Evolutionary conservation across 805 yeast species (phyloP).

Genomic region (Kluyveromyces starmeri): DNA sequence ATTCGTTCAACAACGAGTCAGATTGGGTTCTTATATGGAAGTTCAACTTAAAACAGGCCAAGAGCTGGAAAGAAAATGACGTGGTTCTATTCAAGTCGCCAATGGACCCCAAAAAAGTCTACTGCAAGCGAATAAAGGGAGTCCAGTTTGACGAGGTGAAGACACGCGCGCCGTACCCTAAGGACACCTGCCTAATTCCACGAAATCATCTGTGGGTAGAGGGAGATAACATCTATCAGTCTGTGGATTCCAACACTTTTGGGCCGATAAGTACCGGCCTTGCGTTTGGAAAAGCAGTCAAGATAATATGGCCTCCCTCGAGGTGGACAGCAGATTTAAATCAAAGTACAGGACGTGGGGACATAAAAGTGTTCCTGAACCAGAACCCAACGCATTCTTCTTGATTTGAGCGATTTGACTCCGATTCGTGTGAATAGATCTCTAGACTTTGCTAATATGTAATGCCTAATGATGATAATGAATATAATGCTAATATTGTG

Average conservation of each 20-base stretch:
- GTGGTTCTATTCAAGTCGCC: constrained; percentile 76
- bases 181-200: constrained; percentile 53
- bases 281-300: constrained; percentile 65
- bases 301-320: constrained; percentile 60
- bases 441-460: no score
- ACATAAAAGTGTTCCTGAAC: constrained; percentile 7
- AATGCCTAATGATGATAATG: no score
- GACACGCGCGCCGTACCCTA: constrained; percentile 58
- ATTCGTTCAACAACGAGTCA: constrained; percentile 29
- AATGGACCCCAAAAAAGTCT: constrained; percentile 60
- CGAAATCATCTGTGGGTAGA: constrained; percentile 87
- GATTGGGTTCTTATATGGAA: constrained; percentile 69
- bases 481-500: no score
- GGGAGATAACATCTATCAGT: constrained; percentile 76
- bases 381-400: no score
- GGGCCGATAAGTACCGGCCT: constrained; percentile 84
- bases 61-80: constrained; percentile 50
- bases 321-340: constrained; percentile 37
- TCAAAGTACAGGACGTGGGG: constrained; percentile 18
- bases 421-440: no score
- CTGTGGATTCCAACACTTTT: constrained; percentile 77
- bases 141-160: constrained; percentile 59
- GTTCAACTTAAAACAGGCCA: constrained; percentile 41
- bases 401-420: no score
- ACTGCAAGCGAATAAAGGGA: constrained; percentile 74